These are phyloP conservation scores for Vigna nakashimae DNA, from an alignment of 306 rosid genomes.

Conservation along the genomic window DNA sequence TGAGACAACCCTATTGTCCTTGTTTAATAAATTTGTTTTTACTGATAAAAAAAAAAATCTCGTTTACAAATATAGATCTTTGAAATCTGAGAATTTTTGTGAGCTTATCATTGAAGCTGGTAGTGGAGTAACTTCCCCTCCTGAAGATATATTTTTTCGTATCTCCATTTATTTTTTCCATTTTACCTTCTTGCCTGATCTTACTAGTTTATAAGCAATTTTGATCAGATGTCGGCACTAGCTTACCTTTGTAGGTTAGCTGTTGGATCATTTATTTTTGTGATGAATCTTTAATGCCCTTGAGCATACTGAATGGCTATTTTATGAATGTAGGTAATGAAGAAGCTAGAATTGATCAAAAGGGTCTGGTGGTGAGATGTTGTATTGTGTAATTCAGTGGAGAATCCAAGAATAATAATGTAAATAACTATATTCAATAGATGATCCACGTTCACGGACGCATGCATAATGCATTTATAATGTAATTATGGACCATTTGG, in stretches of 20 bases:
- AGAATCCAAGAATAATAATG: constrained; percentile 53
- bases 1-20: too few species aligned
- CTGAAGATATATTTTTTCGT: background rate
- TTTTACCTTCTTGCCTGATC: background rate
- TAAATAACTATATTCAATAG: constrained; percentile 59
- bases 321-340: constrained; percentile 69
- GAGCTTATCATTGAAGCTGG: too few species aligned
- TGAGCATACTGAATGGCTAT: constrained; percentile 36
- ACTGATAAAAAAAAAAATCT: too few species aligned
- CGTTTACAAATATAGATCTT: background rate
- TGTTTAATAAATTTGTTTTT: too few species aligned
- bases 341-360: constrained; percentile 87
- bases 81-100: background rate
- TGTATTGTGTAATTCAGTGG: constrained; percentile 68
- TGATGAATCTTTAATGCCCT: constrained; percentile 6
- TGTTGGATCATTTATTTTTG: constrained; percentile 11
- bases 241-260: background rate
- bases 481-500: constrained; percentile 56
- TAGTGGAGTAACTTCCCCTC: background rate
- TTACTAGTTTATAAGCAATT: background rate
- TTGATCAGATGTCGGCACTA: background rate
- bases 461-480: constrained; percentile 47
- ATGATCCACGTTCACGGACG: constrained; percentile 50
- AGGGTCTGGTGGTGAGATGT: constrained; percentile 91
- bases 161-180: background rate